Evolutionary conservation across 805 yeast species (phyloP).

Genomic region (Nakazawaea wickerhamii): DNA sequence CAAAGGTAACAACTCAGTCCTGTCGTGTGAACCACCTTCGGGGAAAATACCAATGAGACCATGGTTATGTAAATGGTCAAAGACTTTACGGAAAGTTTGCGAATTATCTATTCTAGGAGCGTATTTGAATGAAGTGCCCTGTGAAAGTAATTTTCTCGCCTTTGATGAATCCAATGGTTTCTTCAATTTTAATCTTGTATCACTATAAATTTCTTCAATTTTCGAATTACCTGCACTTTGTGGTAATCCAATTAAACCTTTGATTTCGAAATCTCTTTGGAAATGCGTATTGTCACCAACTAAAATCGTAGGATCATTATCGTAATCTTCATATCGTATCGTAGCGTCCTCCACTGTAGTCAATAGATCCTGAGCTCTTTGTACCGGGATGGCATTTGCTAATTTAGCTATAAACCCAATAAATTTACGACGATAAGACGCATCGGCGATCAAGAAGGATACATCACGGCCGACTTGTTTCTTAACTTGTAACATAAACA

Average conservation of each 20-base stretch:
- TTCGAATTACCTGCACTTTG: conserved; percentile 71
- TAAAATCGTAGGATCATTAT: conserved; percentile 47
- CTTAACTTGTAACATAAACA: conserved; percentile 70
- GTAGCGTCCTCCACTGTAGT: conserved; percentile 56
- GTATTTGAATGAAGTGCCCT: conserved; percentile 54
- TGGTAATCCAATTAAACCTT: conserved; percentile 76
- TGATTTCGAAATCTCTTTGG: conserved; percentile 51
- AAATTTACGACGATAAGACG: conserved; percentile 58
- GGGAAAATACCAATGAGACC: conserved; percentile 92
- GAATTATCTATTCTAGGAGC: conserved; percentile 85
- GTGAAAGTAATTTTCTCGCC: conserved; percentile 38
- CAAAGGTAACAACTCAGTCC: conserved; percentile 83
- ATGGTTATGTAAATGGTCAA: conserved; percentile 59
- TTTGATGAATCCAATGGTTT: conserved; percentile 60
- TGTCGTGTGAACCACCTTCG: conserved; percentile 98
- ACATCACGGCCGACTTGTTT: conserved; percentile 61
- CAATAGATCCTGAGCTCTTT: conserved; percentile 83
- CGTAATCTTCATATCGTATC: conserved; percentile 38
- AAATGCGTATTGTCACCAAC: conserved; percentile 67
- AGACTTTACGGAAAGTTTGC: conserved; percentile 72
- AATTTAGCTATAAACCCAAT: conserved; percentile 73
- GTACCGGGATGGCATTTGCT: conserved; percentile 85
- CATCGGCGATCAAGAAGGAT: conserved; percentile 81
- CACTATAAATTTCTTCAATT: conserved; percentile 61
- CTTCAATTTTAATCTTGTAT: conserved; percentile 59